Evolutionary conservation across 2,329 filamentous ascomycete genomes (phyloP), one percentile per base, ranked within the genome.

Genomic region (Arthrobotrys conoides): DNA sequence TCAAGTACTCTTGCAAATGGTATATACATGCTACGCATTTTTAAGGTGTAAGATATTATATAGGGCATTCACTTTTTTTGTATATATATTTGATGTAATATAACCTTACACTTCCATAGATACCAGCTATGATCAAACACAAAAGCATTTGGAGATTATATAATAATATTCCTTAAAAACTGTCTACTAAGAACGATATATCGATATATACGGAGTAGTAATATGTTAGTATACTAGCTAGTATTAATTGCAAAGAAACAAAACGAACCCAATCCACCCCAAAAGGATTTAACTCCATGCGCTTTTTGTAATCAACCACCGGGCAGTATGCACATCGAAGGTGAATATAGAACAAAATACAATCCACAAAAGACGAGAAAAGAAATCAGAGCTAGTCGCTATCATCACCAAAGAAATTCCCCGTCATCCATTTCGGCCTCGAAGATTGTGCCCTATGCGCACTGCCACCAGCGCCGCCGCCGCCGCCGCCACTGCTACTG

Each of bases 401-500:
- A 69, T 79, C 76, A 18, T 79, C 76, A 1, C 70, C 38, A n/a
- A 79, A 75, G 49, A 79, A 78, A 18, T 78, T 79, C 3, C 76
- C 76, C 14, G 69, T 76, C 76, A 80, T 79, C 79, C 79, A 80
- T 24, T 68, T 76, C 24, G 79, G 79, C 48, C 70, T 55, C 27
- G 68, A 66, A 24, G 67, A 51, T 41, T 38, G 41, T 18, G 24
- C 63, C 41, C 59, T 51, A 57, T 30, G 48, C 24, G 49, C 6
- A 30, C 27, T 30, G 6, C 27, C 27, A 30, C 27, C 27, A 30
- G 27, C 27, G 6, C 27, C 6, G 27, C 27, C 27, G 27, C 27
- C n/a, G n/a, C n/a, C 36, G 33, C 33, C 81, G 77, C 84, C 83
- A 20, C 81, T 81, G 24, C 80, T 82, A 27, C 81, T 80, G 46